Evolutionary conservation across 345 rosid genomes (phyloP), one percentile per base, ranked within the genome.

Genomic region (Bruguiera parviflora): DNA sequence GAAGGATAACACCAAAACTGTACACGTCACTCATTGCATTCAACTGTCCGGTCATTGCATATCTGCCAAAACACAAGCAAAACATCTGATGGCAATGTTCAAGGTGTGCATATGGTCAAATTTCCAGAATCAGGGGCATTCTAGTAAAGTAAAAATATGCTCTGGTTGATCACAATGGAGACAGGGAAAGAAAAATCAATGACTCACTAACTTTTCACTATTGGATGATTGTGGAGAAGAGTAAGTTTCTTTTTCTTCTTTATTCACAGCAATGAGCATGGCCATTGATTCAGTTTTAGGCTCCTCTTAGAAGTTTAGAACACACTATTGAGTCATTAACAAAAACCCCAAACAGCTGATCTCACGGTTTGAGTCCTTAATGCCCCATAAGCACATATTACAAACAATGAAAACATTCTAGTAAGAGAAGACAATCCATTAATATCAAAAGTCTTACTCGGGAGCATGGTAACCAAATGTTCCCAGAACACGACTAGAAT

Each of bases 381-480:
- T 3, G 32, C 61, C 49, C 22, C 19, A 5, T 22, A 60, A 60
- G 58, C 27, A 33, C 43, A 29, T n/a, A 10, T 57, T 43, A 24
- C 28, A 2, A 49, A 60, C 49, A 49, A 47, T 5, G 49, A 16
- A 27, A 29, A 69, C 55, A 21, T 33, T 33, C 15, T 53, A 22
- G 2, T 15, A 9, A 58, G 61, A 31, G 61, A 27, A 13, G 28
- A 21, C 29, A 22, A 75, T 57, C 53, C 6, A 16, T 27, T 61
- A 76, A 62, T 46, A 39, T 8, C 6, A 55, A 55, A 22, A 21
- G 15, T 59, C 88, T 87, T 85, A 94, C 98, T 94, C 98, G 28
- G 98, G 98, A 61, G 97, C 98, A 82, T 94, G 98, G 75, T 89
- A 94, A 71, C 97, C 98, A 63, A 94, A 94, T 68, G 92, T 94